Base-by-base conservation (phyloP, 2,329 filamentous ascomycete species). In the Neofusicoccum sp. region DNA sequence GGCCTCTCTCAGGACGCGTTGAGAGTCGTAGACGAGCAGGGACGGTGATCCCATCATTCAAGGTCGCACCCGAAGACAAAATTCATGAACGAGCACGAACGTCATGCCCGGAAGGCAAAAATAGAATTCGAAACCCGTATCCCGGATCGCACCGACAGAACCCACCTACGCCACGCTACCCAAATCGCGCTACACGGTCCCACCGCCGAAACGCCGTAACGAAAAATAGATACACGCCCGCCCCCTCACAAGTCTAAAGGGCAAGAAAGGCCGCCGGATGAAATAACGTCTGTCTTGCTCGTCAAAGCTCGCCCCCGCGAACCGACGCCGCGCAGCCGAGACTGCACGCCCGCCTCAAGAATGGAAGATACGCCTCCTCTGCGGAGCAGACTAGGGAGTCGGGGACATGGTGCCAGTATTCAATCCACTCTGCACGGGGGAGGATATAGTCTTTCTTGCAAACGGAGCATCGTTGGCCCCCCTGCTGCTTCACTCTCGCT, bases 371-470 rank as follows among this genome's bases (percentile, higher is more conserved):
- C 14, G 45, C 36, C n/a, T 58, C 45, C 4, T 56, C 44, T 12
- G 62, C 47, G n/a, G 37, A 39, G 52, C 45, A 59, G 37, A 58
- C 22, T n/a, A 49, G 22, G 3, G 50, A 47, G 50, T 63, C 61
- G 7, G 64, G 64, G 3, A 48, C 62, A 31, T 61, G 62, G 49
- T 66, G 58, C 65, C 65, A 66, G 48, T 66, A 67, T 31, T 67
- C 65, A 22, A 67, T 34, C 66, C 66, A 67, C 56, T 66, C 66
- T 41, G 65, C 59, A 11, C 65, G 56, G 9, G 65, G 61, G 7
- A 66, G 44, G 31, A 65, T 52, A 47, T 65, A 67, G 7, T 52
- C 31, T 47, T 48, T 64, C 6, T 31, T 39, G 56, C 62, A 64
- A 31, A 64, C 56, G 14, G 62, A 60, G 62, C 62, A 64, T 12